Base-by-base conservation (phyloP, 176 grass and related monocot species). In the Aegilops speltoides region DNA sequence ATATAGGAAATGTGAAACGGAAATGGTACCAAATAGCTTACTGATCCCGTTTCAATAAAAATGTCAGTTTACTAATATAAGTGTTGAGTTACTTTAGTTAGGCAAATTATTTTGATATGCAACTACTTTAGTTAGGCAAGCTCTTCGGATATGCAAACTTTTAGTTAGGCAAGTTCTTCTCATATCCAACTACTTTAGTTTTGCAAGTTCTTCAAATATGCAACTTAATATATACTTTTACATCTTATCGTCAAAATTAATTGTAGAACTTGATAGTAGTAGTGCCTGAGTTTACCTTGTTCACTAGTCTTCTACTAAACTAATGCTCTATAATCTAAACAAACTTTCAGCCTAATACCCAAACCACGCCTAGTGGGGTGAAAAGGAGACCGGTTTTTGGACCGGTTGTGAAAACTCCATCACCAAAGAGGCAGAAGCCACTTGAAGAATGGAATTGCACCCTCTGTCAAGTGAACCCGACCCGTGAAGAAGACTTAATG, bases 311-410 rank as follows among this genome's bases (percentile, higher is more conserved):
- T 54, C 4, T 23, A 23, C 13, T 76, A 48, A 29, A 61, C 25
- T 61, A 62, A 73, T 86, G 65, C 26, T 73, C 43, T 31, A 0
- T 28, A 28, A 43, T 76, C 10, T 37, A 41, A 67, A 43, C 19
- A 67, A 81, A 56, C 31, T 81, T 80, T 8, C 88, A 89, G 87
- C 7, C 2, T 61, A 32, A 29, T 61, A 64, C 77, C 38, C 48
- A 68, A 71, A 48, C 40, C 54, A 71, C 73, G 8, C 68, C 73
- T 4, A 20, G 37, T n/a, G 73, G 64, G 29, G 3, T 54, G 22
- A 79, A 88, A 20, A 86, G 77, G 81, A 78, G 69, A 8, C 22
- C 24, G 72, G 8, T 74, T 26, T 26, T 28, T 13, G 16, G 41
- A 28, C 71, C 40, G 14, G 46, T 8, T 3, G 24, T 50, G 43